Evolutionary conservation across 2,329 filamentous ascomycete species (phyloP), one percentile per base, ranked within the genome.

Genomic region (Gyromitra esculenta): DNA sequence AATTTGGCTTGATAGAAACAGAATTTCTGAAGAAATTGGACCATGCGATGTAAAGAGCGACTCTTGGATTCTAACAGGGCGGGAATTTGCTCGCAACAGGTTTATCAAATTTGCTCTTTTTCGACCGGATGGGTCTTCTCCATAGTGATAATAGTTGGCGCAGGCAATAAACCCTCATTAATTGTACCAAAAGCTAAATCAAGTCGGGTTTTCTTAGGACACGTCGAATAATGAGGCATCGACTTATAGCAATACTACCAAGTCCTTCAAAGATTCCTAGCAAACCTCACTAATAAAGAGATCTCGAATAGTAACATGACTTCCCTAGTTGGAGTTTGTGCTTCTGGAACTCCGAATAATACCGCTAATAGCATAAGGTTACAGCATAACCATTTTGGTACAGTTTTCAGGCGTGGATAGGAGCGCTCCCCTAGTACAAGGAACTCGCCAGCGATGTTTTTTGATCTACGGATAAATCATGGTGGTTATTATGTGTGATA

Each of bases 91-190:
- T 0, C 91, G 89, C 87, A 89, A 88, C 76, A 88, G 88, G 79
- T 31, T 85, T 87, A 31, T 87, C 87, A 77, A 91, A 91, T 79
- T 88, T 91, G 86, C 87, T 92, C 15, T 92, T 91, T 82, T 88
- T 92, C 79, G 90, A 92, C 79, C 88, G 92, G 82, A 39, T 91
- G 84, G 2, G 82, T 84, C n/a, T 6, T 15, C 9, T 5, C 15
- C 5, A 6, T 1, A 1, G 41, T 18, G 15, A 7, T n/a, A 52
- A 52, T 1, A n/a, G 37, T 63, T 35, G 13, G 9, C n/a, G 15
- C 4, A 41, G 35, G 1, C 31, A 31, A 21, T 9, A 3, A 71
- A 50, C 67, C 37, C 7, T 7, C 25, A n/a, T 35, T 39, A 25
- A 31, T 15, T 13, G 15, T 48, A 25, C 1, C n/a, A 50, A 21